Conservation (phyloP, 495 filamentous ascomycete species). For the Barbatosphaeria neglecta region DNA sequence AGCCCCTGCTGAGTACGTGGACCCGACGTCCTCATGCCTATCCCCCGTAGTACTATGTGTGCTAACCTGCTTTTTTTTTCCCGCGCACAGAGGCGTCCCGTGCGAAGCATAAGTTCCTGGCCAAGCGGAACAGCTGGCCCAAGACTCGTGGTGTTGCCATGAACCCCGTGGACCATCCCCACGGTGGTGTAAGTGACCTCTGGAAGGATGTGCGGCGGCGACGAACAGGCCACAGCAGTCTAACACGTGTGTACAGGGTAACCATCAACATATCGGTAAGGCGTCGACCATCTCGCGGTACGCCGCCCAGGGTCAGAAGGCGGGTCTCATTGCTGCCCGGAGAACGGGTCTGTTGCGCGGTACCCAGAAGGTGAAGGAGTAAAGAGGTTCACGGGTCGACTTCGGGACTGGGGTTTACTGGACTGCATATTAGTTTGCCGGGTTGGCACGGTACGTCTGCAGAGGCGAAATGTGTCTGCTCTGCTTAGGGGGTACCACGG, state of each 20-base stretch:
- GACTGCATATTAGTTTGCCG: conserved; percentile 42
- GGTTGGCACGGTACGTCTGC: conserved; percentile 37
- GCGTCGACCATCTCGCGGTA: conserved; percentile 98
- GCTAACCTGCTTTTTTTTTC: conserved; percentile 14
- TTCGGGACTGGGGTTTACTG: conserved; percentile 44
- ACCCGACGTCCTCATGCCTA: background rate
- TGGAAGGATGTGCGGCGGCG: background rate
- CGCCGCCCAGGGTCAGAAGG: conserved; percentile 97
- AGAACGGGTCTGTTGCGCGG: conserved; percentile 97
- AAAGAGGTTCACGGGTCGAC: conserved; percentile 41
- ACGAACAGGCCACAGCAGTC: conserved; percentile 5
- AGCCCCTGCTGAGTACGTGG: conserved; percentile 78
- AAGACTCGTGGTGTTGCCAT: conserved; percentile 99
- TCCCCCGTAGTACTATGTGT: too few relatives aligned
- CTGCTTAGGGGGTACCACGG: conserved; percentile 20
- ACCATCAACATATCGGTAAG: conserved; percentile 99
- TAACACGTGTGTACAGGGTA: conserved; percentile 56
- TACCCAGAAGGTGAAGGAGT: conserved; percentile 99
- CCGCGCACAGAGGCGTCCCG: conserved; percentile 73
- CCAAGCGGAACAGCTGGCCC: conserved; percentile 99
- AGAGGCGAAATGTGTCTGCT: conserved; percentile 18
- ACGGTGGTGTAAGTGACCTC: conserved; percentile 57
- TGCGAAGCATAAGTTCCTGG: conserved; percentile 98
- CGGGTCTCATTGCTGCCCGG: conserved; percentile 98
- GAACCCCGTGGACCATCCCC: conserved; percentile 99